Evolutionary conservation across 2,329 filamentous ascomycete species (phyloP).

Genomic region (Fusarium sp.): DNA sequence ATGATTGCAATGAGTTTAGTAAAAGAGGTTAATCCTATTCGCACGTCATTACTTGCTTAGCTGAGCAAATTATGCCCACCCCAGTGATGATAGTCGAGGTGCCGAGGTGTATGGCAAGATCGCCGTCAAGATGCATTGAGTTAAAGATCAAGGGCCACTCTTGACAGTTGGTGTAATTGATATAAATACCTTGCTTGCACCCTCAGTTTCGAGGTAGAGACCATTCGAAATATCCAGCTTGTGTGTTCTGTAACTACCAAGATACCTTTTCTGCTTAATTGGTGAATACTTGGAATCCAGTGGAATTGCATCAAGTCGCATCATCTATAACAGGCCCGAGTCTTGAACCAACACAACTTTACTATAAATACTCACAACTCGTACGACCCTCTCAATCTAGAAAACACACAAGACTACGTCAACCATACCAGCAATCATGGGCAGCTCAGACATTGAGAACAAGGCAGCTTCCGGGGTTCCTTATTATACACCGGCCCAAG

Average conservation of each 20-base stretch:
- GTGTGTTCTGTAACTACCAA: neutral
- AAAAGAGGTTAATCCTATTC: neutral
- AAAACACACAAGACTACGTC: neutral
- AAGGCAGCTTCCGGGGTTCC: slow-evolving; percentile 58
- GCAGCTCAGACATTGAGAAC: slow-evolving; percentile 42
- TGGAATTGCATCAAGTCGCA: slow-evolving; percentile 10
- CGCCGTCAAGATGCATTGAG: neutral
- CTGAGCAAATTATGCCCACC: neutral
- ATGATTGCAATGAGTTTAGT: neutral
- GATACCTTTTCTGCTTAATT: neutral
- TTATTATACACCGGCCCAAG: slow-evolving; percentile 66
- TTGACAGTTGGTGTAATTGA: neutral
- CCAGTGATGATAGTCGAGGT: neutral
- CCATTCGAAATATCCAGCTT: neutral
- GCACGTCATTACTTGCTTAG: slow-evolving; percentile 22
- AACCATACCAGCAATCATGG: slow-evolving; percentile 20
- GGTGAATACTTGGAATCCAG: neutral
- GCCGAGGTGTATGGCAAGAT: neutral
- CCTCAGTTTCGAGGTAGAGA: neutral
- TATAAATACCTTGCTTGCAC: neutral
- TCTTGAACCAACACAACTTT: neutral
- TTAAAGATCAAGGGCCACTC: neutral
- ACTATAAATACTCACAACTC: slow-evolving; percentile 16
- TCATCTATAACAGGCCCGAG: neutral
- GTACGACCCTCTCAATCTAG: neutral